Percentiles rank a stretch among this genome's conserved stretches.
These are phyloP conservation scores for Penicillium diatomitis DNA, from an alignment of 495 filamentous ascomycete genomes.

Conservation along the genomic window DNA sequence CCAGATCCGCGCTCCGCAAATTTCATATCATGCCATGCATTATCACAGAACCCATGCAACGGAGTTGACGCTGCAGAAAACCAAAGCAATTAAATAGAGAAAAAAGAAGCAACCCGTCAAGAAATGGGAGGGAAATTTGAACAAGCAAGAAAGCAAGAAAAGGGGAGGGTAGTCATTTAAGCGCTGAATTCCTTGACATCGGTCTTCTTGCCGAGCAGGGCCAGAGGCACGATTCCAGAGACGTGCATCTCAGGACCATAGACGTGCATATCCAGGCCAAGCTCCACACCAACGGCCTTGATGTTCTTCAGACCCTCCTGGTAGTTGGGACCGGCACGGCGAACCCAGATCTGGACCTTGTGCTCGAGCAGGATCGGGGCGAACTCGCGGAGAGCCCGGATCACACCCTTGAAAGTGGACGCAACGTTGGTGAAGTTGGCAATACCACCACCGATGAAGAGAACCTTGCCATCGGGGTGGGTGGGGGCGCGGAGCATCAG, in stretches of 20 bases:
- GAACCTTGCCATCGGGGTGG: conserved; percentile 85
- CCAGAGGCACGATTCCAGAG: conserved; percentile 59
- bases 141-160: conserved; percentile 5
- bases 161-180: conserved; percentile 20
- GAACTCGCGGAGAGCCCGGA: conserved; percentile 90
- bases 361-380: conserved; percentile 81
- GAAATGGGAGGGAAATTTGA: too few species aligned
- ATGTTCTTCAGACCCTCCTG: conserved; percentile 99
- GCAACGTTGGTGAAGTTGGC: conserved; percentile 99
- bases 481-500: conserved; percentile 91
- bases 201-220: conserved; percentile 51
- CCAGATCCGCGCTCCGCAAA: conserved; percentile 16
- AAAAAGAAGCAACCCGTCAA: too few species aligned
- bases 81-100: conserved; percentile 8
- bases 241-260: conserved; percentile 97
- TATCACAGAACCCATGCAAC: conserved; percentile 32
- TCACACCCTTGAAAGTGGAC: conserved; percentile 99
- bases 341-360: conserved; percentile 98
- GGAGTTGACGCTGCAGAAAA: conserved; percentile 28
- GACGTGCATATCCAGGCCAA: conserved; percentile 89
- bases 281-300: conserved; percentile 87
- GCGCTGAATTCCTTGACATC: conserved; percentile 43
- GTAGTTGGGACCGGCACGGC: conserved; percentile 98
- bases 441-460: conserved; percentile 99
- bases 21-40: conserved; percentile 41